Evolutionary conservation across 352 stramenopile species (phyloP).

Genomic region (Pythium graminicola): DNA sequence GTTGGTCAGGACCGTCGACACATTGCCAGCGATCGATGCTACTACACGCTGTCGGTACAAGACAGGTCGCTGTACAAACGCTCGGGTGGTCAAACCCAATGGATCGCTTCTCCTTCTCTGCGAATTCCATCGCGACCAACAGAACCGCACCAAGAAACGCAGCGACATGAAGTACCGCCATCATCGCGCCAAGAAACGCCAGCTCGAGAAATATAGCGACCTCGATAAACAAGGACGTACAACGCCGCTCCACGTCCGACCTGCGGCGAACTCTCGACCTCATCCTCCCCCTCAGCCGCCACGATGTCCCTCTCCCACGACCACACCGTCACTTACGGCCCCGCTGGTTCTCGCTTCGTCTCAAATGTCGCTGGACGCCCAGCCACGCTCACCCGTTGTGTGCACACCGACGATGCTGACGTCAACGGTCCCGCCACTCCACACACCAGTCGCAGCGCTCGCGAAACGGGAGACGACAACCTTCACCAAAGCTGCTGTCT

Average conservation of each 20-base stretch:
- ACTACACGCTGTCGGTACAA: conserved; percentile 64
- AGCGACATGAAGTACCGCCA: conserved; percentile 78
- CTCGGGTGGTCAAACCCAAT: conserved; percentile 67
- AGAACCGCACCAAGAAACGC: conserved; percentile 84
- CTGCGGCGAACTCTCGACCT: too few relatives aligned
- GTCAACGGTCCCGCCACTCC: background rate
- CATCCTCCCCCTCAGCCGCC: too few relatives aligned
- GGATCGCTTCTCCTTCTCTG: conserved; percentile 68
- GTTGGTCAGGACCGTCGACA: background rate
- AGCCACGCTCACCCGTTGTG: conserved; percentile 11
- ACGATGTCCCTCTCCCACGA: background rate
- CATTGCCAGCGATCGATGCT: background rate
- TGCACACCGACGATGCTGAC: conserved; percentile 8
- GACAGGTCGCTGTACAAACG: conserved; percentile 66
- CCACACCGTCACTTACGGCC: background rate
- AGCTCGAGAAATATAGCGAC: conserved; percentile 12
- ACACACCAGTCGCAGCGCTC: too few relatives aligned
- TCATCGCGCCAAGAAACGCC: conserved; percentile 53
- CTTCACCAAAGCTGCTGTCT: conserved; percentile 12
- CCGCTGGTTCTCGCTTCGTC: background rate
- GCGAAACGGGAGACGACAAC: too few relatives aligned
- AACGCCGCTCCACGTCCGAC: background rate
- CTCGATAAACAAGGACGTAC: too few relatives aligned
- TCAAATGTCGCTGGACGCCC: background rate
- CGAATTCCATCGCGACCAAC: conserved; percentile 72